Evolutionary conservation across 2,329 filamentous ascomycete genomes (phyloP), one percentile per base, ranked within the genome.

Genomic region (Thielaviopsis punctulata): DNA sequence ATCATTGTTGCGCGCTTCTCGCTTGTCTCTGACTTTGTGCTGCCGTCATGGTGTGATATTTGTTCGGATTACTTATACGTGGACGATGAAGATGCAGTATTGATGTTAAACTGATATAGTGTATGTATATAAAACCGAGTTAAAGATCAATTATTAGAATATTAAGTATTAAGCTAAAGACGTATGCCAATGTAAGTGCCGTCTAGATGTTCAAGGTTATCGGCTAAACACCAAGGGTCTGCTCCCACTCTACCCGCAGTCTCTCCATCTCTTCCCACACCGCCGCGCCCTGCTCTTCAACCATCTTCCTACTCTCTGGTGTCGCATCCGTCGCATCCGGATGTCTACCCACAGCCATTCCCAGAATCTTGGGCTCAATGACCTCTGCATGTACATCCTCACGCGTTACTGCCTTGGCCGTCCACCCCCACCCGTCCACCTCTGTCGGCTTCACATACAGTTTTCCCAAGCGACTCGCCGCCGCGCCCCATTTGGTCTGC

Each of bases 361-460:
- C 66, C 58, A 78, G 67, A 51, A 71, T 67, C 2, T 72, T 72
- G 45, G 66, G 60, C 41, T 69, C 65, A 0, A 59, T 59, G 61
- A 43, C 22, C 22, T 55, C 63, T 58, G 44, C 65, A 66, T 61
- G 70, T 62, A 79, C 69, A 59, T 66, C 62, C 55, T 63, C 49
- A 12, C 4, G 30, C 12, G 45, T 45, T 3, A 45, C 19, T n/a
- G 36, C 24, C 19, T 48, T 45, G 9, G 48, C 80, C 57, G 77
- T 69, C 65, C 80, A 82, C 0, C 87, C 89, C 88, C 89, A 95
- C 7, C 87, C 86, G 44, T 86, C 80, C 2, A 94, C 82, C 64
- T 95, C 86, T 1, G 88, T 93, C 60, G 79, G 78, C 65, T 82
- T 83, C 4, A 86, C 77, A 39, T 73, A 69, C 55, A 76, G 73